These are phyloP conservation scores for Fomitopsis pinicola DNA, from an alignment of 1,284 basidiomycete species.

Conservation along the genomic window DNA sequence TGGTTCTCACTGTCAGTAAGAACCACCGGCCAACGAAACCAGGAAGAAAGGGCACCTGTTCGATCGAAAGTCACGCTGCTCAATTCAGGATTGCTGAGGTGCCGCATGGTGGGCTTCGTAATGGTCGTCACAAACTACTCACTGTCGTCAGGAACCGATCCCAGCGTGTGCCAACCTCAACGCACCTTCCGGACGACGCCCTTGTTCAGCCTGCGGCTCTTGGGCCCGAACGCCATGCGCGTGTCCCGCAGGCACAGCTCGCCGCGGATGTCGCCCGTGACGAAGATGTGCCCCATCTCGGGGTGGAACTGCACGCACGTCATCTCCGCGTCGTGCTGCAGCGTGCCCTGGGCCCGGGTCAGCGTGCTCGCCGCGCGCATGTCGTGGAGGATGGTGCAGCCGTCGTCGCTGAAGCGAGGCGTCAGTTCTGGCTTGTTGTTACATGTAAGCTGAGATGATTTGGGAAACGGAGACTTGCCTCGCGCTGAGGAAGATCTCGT, in stretches of 20 bases:
- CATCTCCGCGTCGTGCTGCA: slow-evolving; percentile 51
- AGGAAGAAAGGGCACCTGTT: slow-evolving; percentile 41
- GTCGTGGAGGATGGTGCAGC: slow-evolving; percentile 59
- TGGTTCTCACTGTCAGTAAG: slow-evolving; percentile 21
- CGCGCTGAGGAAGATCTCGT: slow-evolving; percentile 63
- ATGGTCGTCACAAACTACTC: slow-evolving; percentile 62
- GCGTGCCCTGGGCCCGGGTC: slow-evolving; percentile 40
- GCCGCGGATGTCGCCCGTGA: slow-evolving; percentile 55
- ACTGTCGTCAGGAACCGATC: neutral
- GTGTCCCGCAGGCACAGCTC: slow-evolving; percentile 62
- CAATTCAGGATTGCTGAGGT: slow-evolving; percentile 55
- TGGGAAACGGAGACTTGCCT: slow-evolving; percentile 35
- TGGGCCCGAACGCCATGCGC: slow-evolving; percentile 70
- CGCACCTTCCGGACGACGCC: slow-evolving; percentile 52
- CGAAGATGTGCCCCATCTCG: slow-evolving; percentile 58
- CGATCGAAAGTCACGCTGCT: slow-evolving; percentile 64
- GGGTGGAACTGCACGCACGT: slow-evolving; percentile 65
- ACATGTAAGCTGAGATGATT: neutral
- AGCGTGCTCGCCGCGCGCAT: slow-evolving; percentile 30
- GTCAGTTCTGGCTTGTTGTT: neutral
- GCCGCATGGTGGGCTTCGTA: slow-evolving; percentile 34
- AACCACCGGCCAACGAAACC: slow-evolving; percentile 1
- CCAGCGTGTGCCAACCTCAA: neutral
- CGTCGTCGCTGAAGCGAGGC: slow-evolving; percentile 51
- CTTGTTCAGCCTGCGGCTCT: slow-evolving; percentile 34